Conservation (phyloP, 768 basidiomycete genomes). For the Tubosaeta brunneosetosa region DNA sequence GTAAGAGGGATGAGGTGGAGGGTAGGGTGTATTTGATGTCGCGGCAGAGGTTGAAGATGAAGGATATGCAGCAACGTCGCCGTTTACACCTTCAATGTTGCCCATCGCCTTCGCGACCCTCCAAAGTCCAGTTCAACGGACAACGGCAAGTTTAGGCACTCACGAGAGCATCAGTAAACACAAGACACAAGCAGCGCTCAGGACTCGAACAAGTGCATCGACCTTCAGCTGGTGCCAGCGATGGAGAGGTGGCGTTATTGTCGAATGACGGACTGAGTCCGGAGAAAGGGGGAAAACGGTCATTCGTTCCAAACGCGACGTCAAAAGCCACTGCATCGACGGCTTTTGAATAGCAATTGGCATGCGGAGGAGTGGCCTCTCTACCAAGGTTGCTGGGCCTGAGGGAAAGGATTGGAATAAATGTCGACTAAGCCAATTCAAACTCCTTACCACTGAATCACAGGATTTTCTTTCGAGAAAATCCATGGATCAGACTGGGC, state of each 20-base stretch:
- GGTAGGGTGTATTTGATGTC: background rate
- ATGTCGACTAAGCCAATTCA: background rate
- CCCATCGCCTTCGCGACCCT: background rate
- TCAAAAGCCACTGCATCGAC: background rate
- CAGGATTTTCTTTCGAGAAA: background rate
- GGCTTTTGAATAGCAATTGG: background rate
- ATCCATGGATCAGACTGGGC: background rate
- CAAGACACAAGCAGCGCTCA: background rate
- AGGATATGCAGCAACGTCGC: background rate
- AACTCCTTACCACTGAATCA: background rate
- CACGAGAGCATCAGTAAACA: background rate
- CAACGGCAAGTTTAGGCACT: background rate
- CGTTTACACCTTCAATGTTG: background rate
- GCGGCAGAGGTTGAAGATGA: background rate
- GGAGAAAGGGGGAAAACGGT: background rate
- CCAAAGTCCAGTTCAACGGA: background rate
- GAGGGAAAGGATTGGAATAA: background rate
- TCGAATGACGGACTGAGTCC: background rate
- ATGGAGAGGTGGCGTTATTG: background rate
- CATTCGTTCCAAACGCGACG: background rate
- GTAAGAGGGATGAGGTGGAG: background rate
- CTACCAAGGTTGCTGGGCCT: background rate
- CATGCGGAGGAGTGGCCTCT: background rate
- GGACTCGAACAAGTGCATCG: background rate
- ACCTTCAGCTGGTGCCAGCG: background rate